Percentiles rank a stretch among this genome's conserved stretches.
phyloP scores from a whole-genome alignment of 371 early-diverging fungal species.

The Mycotypha africana region DNA sequence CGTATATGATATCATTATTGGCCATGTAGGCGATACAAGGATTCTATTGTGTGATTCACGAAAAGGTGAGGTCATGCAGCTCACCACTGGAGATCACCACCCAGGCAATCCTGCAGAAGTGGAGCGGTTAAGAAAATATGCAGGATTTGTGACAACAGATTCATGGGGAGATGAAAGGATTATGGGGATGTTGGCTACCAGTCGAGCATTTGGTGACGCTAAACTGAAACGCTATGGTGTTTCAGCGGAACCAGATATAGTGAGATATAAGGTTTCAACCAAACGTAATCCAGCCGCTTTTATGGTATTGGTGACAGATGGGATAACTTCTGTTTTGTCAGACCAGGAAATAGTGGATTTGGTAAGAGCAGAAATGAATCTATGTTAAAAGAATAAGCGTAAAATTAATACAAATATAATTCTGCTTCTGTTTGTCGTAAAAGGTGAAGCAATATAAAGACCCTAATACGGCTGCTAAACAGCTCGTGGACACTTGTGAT shows the following conservation, averaged over 20 bases:
- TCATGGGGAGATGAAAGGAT: constrained; percentile 77
- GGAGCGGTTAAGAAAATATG: constrained; percentile 53
- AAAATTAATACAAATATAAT: neutral
- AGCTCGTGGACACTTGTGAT: constrained; percentile 65
- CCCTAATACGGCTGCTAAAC: constrained; percentile 55
- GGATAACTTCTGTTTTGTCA: constrained; percentile 68
- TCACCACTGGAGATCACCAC: constrained; percentile 62
- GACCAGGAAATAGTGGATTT: constrained; percentile 76
- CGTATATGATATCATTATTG: constrained; percentile 47
- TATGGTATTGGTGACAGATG: constrained; percentile 66
- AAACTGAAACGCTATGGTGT: constrained; percentile 70
- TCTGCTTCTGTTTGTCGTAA: neutral
- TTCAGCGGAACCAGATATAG: constrained; percentile 69
- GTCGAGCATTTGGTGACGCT: constrained; percentile 72
- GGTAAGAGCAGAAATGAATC: constrained; percentile 40
- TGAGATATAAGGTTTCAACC: constrained; percentile 26
- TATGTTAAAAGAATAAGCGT: neutral
- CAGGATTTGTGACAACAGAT: constrained; percentile 63
- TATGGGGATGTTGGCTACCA: constrained; percentile 66
- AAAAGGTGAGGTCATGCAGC: constrained; percentile 43
- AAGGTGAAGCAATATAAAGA: constrained; percentile 51
- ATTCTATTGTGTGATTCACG: constrained; percentile 53
- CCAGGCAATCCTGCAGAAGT: constrained; percentile 53
- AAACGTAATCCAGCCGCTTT: constrained; percentile 40
- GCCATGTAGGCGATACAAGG: constrained; percentile 63